Percentiles rank a stretch among this genome's conserved stretches.
Conservation (phyloP, 768 basidiomycete genomes). For the Podaxis sp. region DNA sequence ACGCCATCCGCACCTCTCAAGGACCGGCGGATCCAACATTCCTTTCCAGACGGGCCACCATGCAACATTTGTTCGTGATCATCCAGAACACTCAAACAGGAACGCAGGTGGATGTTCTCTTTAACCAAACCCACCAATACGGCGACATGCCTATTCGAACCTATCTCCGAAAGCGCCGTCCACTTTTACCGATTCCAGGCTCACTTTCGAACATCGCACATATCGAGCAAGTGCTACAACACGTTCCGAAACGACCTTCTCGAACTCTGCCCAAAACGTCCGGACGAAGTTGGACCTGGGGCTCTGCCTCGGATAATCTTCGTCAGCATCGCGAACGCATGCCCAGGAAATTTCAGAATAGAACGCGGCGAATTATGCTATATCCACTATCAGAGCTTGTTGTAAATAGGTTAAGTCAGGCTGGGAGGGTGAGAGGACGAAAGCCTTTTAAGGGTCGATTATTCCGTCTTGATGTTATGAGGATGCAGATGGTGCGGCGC, state of each 20-base stretch:
- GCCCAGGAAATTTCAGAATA: neutral
- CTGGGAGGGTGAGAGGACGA: slow-evolving; percentile 4
- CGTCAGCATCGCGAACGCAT: neutral
- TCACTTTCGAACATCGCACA: neutral
- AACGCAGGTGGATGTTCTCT: too few species aligned
- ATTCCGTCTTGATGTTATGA: neutral
- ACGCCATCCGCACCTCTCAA: too few species aligned
- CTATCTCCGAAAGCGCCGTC: slow-evolving; percentile 13
- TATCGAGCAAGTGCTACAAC: neutral
- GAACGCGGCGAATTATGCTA: neutral
- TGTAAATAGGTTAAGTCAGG: neutral
- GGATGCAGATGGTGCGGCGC: neutral
- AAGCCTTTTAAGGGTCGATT: slow-evolving; percentile 3
- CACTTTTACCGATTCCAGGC: neutral
- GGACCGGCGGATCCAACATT: too few species aligned
- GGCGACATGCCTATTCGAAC: slow-evolving; percentile 21
- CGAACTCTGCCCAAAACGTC: too few species aligned
- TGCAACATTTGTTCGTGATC: too few species aligned
- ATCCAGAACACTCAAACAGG: too few species aligned
- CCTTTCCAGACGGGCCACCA: too few species aligned
- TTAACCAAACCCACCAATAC: too few species aligned
- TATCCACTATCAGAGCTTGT: neutral
- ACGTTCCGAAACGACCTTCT: too few species aligned
- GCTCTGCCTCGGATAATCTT: neutral
- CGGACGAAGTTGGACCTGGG: too few species aligned